Evolutionary conservation across 768 basidiomycete genomes (phyloP).

Genomic region (Phlegmacium glaucopus): DNA sequence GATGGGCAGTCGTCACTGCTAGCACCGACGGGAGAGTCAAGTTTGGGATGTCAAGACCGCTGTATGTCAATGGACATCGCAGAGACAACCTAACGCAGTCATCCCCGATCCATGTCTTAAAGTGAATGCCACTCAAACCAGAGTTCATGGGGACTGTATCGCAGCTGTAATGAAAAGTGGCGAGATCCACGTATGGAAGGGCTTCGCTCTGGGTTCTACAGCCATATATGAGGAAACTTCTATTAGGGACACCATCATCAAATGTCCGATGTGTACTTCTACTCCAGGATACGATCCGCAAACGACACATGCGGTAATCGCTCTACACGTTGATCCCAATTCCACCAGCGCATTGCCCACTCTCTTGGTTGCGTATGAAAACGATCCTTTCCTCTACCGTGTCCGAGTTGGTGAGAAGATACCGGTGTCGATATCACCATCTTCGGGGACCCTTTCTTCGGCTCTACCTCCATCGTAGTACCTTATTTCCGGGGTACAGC

Average conservation of each 20-base stretch:
- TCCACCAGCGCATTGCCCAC: constrained; percentile 19
- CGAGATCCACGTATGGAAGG: constrained; percentile 52
- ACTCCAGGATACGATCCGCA: constrained; percentile 14
- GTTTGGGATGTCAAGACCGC: constrained; percentile 64
- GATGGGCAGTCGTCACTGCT: constrained; percentile 42
- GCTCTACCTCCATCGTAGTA: constrained; percentile 45
- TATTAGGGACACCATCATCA: constrained; percentile 30
- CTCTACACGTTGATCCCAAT: constrained; percentile 31
- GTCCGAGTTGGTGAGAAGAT: constrained; percentile 33
- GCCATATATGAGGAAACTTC: constrained; percentile 11
- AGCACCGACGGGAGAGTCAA: constrained; percentile 67
- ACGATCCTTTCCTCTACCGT: constrained; percentile 52
- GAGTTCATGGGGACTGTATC: constrained; percentile 32
- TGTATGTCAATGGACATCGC: constrained; percentile 66
- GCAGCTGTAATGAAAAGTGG: constrained; percentile 56
- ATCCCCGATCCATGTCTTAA: constrained; percentile 49
- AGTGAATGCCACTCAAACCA: constrained; percentile 36
- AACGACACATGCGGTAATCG: constrained; percentile 8
- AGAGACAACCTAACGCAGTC: constrained; percentile 26
- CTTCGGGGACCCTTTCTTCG: constrained; percentile 53
- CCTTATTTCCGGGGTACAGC: constrained; percentile 41
- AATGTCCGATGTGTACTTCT: constrained; percentile 27
- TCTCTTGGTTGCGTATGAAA: constrained; percentile 50
- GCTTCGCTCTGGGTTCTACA: constrained; percentile 28
- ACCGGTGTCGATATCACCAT: constrained; percentile 29